Conservation (phyloP, 1,139 yeast species). For the Magnusiomyces paraingens region DNA sequence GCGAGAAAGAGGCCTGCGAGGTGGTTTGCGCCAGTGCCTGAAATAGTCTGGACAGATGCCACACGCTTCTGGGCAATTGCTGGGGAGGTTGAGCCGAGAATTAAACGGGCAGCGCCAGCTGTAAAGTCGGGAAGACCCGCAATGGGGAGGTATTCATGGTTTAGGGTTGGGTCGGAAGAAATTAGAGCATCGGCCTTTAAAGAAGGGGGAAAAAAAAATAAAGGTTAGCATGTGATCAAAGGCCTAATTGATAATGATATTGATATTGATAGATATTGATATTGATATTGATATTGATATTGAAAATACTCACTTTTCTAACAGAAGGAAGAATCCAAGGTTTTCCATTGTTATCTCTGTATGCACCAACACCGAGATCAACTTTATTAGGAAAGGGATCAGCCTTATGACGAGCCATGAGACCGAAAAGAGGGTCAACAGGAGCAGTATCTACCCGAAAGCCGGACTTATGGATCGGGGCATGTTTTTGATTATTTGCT, state of each 20-base stretch:
- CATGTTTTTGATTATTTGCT: too few species aligned
- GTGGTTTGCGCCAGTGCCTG: constrained; percentile 96
- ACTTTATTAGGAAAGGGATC: constrained; percentile 55
- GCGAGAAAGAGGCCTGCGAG: constrained; percentile 69
- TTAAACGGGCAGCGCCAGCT: constrained; percentile 67
- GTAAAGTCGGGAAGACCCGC: constrained; percentile 69
- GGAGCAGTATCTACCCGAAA: constrained; percentile 30
- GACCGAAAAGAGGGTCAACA: constrained; percentile 54
- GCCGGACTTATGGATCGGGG: not conserved
- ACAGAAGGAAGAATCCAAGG: constrained; percentile 90
- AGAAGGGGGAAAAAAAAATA: not conserved
- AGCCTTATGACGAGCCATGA: constrained; percentile 63
- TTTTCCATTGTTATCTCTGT: constrained; percentile 73
- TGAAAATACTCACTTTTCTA: constrained; percentile 36
- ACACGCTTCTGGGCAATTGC: constrained; percentile 50
- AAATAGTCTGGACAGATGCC: constrained; percentile 75
- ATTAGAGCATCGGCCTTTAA: constrained; percentile 44
- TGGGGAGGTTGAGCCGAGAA: constrained; percentile 60
- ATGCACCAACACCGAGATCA: constrained; percentile 89
- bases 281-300: not conserved
- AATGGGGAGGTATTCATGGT: constrained; percentile 90
- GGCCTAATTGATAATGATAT: not conserved
- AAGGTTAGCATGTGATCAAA: not conserved
- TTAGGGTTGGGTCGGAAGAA: constrained; percentile 53
- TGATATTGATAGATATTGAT: not conserved